Conservation (phyloP, 1,139 yeast species). For the Ogataea hybrid region DNA sequence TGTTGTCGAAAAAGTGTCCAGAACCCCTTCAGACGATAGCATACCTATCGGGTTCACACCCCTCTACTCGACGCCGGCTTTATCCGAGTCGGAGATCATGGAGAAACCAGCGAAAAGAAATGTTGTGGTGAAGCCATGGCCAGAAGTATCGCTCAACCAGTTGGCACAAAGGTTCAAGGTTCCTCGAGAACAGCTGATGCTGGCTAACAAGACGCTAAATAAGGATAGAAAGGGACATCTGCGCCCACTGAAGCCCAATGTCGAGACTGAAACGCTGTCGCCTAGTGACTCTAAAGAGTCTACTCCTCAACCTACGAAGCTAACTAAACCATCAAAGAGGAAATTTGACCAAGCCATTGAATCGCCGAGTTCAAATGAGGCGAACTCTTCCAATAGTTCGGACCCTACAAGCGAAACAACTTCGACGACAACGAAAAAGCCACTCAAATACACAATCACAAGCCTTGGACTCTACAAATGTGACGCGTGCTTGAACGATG, state of each 20-base stretch:
- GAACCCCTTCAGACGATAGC: constrained; percentile 11
- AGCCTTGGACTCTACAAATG: constrained; percentile 20
- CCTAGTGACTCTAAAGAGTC: constrained; percentile 5
- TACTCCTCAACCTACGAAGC: constrained; percentile 1
- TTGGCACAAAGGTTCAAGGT: constrained; percentile 27
- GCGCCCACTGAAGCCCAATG: constrained; percentile 18
- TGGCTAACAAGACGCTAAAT: constrained; percentile 12
- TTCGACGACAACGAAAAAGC: constrained; percentile 6
- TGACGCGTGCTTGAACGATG: constrained; percentile 15
- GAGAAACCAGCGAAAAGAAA: constrained; percentile 19
- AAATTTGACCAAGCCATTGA: constrained; percentile 4
- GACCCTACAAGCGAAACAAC: constrained; percentile 1
- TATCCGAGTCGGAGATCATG: constrained; percentile 19
- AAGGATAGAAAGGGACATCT: constrained; percentile 15
- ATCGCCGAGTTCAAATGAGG: background rate
- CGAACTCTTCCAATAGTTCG: background rate
- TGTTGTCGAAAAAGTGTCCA: constrained; percentile 15
- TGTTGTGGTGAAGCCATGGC: constrained; percentile 27
- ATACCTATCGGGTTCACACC: constrained; percentile 25
- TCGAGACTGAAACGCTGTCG: constrained; percentile 1
- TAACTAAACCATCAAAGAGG: constrained; percentile 3
- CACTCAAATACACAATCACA: constrained; percentile 22
- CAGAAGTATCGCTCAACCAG: constrained; percentile 27
- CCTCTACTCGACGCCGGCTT: constrained; percentile 24
- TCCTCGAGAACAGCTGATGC: constrained; percentile 22